Conservation (phyloP, 352 stramenopile species). For the Phytophthora fragariaefolia region DNA sequence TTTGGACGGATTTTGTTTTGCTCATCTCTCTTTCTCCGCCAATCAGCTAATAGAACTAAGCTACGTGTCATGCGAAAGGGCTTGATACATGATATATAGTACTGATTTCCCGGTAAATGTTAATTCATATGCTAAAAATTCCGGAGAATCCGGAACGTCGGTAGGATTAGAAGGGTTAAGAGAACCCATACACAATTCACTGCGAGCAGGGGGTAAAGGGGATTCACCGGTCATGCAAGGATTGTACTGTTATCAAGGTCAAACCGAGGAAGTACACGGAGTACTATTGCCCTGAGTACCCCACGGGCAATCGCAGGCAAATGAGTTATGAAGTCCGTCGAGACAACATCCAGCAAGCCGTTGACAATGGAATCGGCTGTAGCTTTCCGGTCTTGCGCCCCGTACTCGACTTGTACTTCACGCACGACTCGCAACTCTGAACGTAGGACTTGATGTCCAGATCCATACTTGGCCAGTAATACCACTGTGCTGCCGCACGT, state of each 20-base stretch:
- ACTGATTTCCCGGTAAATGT: background rate
- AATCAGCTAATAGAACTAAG: background rate
- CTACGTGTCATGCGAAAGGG: constrained; percentile 1
- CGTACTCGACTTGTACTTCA: background rate
- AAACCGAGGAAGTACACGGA: too few species aligned
- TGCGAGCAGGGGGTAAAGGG: too few species aligned
- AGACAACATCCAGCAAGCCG: background rate
- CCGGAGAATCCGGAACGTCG: background rate
- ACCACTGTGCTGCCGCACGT: background rate
- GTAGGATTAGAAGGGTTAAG: background rate
- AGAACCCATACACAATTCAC: too few species aligned
- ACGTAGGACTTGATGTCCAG: background rate
- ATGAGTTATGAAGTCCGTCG: background rate
- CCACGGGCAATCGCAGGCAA: too few species aligned
- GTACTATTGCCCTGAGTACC: too few species aligned
- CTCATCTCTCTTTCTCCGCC: background rate
- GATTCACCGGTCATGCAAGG: too few species aligned
- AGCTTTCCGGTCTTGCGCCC: background rate
- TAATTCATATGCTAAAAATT: background rate
- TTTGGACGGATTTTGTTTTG: constrained; percentile 6
- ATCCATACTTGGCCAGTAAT: background rate
- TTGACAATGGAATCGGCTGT: background rate
- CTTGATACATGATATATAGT: background rate
- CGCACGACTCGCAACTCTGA: background rate
- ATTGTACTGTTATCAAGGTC: too few species aligned